These are phyloP conservation scores for Metschnikowia bowlesiae DNA, from an alignment of 805 yeast genomes.

Conservation along the genomic window DNA sequence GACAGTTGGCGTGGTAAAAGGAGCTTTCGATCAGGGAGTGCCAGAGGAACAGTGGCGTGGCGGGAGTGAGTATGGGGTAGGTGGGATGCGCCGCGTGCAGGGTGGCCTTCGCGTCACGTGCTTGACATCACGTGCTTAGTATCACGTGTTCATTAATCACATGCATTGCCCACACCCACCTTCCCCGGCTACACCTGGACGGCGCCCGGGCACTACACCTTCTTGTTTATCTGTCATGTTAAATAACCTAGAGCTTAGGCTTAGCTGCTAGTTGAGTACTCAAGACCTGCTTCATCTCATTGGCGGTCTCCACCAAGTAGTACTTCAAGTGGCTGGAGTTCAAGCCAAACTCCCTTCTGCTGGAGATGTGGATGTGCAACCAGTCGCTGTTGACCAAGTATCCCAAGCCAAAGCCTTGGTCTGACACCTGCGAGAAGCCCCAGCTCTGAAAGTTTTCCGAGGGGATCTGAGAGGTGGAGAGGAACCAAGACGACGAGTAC, in stretches of 20 bases:
- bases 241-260: slow-evolving; percentile 31
- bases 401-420: slow-evolving; percentile 90
- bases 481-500: slow-evolving; percentile 79
- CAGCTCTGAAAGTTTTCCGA: slow-evolving; percentile 79
- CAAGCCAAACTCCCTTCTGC: slow-evolving; percentile 58
- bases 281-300: slow-evolving; percentile 71
- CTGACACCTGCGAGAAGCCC: slow-evolving; percentile 95
- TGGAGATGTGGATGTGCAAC: slow-evolving; percentile 80
- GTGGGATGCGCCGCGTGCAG: not conserved
- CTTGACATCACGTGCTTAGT: not conserved
- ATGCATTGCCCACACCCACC: too few relatives aligned
- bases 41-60: not conserved
- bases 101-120: not conserved
- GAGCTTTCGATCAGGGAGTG: too few relatives aligned
- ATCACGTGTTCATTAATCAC: too few relatives aligned
- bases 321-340: slow-evolving; percentile 56
- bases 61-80: not conserved
- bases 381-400: slow-evolving; percentile 86
- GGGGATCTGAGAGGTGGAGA: slow-evolving; percentile 86
- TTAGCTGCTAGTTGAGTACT: slow-evolving; percentile 31
- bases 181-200: too few relatives aligned
- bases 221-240: too few relatives aligned
- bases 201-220: not conserved
- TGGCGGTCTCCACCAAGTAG: slow-evolving; percentile 73
- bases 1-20: too few relatives aligned